A percentile compares a stretch with the other conserved stretches of the same genome.
phyloP scores from a whole-genome alignment of 2,329 filamentous ascomycete genomes.

The Xylaria sp. region DNA sequence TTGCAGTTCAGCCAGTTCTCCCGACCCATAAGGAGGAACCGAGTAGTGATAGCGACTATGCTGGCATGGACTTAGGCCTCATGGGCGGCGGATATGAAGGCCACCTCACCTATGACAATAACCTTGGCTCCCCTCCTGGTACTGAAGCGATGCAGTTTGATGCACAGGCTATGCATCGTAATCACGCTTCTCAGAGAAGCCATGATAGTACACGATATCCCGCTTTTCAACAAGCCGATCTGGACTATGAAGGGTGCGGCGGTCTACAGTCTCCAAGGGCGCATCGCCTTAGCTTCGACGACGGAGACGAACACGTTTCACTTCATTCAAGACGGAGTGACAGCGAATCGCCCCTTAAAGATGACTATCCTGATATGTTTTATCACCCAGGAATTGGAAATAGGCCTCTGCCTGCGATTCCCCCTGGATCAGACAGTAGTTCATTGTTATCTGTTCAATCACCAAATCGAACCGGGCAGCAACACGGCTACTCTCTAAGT shows the following conservation, averaged over 20 bases:
- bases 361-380: slow-evolving; percentile 89
- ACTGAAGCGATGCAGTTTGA: slow-evolving; percentile 56
- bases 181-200: slow-evolving; percentile 52
- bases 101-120: slow-evolving; percentile 61
- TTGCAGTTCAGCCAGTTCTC: slow-evolving; percentile 51
- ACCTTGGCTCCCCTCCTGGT: slow-evolving; percentile 55
- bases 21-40: slow-evolving; percentile 62
- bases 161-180: slow-evolving; percentile 58
- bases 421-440: slow-evolving; percentile 70
- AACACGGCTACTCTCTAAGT: slow-evolving; percentile 62
- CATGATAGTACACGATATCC: slow-evolving; percentile 55
- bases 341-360: slow-evolving; percentile 73
- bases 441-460: slow-evolving; percentile 61
- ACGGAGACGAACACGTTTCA: slow-evolving; percentile 82
- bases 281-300: slow-evolving; percentile 87
- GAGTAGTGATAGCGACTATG: slow-evolving; percentile 78
- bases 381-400: slow-evolving; percentile 84
- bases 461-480: slow-evolving; percentile 58
- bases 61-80: slow-evolving; percentile 75
- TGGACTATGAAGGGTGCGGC: slow-evolving; percentile 91
- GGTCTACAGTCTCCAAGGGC: slow-evolving; percentile 80
- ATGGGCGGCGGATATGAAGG: slow-evolving; percentile 77
- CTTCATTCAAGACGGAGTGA: slow-evolving; percentile 65
- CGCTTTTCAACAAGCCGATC: slow-evolving; percentile 70
- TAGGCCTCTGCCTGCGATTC: slow-evolving; percentile 72